Percentiles rank a stretch among this genome's conserved stretches.
Evolutionary conservation across 73 alveolate species (phyloP).

Genomic region (Halteria grandinella): DNA sequence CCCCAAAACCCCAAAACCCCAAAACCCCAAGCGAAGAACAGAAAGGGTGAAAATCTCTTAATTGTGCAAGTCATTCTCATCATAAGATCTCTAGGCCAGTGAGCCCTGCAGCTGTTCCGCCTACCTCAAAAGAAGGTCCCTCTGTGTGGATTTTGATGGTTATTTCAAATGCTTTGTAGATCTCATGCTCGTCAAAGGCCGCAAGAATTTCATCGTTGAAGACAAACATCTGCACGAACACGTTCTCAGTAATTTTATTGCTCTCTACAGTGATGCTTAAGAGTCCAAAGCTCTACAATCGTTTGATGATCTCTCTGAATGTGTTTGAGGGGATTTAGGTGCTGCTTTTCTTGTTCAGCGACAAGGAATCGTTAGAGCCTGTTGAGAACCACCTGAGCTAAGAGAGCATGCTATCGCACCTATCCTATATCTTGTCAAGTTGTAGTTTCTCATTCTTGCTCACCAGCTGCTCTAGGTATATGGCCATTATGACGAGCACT

Average conservation of each 20-base stretch:
- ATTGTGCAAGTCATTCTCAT: too few species aligned
- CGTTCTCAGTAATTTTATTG: conserved; percentile 1
- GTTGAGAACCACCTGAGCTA: neutral
- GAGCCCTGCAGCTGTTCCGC: too few species aligned
- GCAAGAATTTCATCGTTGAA: conserved; percentile 35
- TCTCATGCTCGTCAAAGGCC: conserved; percentile 13
- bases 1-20: too few species aligned
- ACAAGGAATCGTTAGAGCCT: neutral
- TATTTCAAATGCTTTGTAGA: too few species aligned
- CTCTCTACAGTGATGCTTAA: conserved; percentile 1
- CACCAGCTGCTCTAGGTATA: neutral
- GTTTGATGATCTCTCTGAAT: conserved; percentile 61
- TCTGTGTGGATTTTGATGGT: too few species aligned
- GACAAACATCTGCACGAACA: conserved; percentile 12
- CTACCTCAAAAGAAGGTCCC: too few species aligned
- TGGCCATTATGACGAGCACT: conserved; percentile 66
- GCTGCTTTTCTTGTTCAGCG: neutral
- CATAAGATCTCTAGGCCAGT: too few species aligned
- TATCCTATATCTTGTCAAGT: conserved; percentile 1
- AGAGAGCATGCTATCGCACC: conserved; percentile 23
- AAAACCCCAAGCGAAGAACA: too few species aligned
- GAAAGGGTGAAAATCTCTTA: too few species aligned
- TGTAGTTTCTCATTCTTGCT: conserved; percentile 23
- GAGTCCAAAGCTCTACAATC: conserved; percentile 59
- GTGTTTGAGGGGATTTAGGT: neutral